phyloP scores from a whole-genome alignment of 495 filamentous ascomycete species.

The Halenospora varia region DNA sequence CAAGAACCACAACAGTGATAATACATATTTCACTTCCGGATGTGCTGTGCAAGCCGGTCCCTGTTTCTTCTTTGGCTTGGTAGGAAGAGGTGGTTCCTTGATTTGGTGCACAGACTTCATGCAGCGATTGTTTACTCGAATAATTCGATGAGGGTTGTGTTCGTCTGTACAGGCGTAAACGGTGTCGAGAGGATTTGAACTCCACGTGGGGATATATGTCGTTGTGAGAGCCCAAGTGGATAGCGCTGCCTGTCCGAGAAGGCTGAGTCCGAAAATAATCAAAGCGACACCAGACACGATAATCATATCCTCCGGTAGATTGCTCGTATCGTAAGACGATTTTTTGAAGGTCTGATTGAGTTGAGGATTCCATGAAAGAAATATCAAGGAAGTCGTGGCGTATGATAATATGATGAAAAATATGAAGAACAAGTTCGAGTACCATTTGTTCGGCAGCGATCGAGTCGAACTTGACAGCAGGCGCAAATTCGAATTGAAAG shows the following conservation, averaged over 20 bases:
- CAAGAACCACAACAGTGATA: constrained; percentile 24
- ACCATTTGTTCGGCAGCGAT: constrained; percentile 16
- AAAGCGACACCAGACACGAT: constrained; percentile 32
- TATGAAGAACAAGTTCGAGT: constrained; percentile 28
- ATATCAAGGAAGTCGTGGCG: constrained; percentile 35
- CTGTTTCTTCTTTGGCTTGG: constrained; percentile 28
- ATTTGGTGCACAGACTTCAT: constrained; percentile 31
- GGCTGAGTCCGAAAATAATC: constrained; percentile 29
- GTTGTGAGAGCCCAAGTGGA: constrained; percentile 31
- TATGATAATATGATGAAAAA: constrained; percentile 32
- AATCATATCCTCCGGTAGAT: constrained; percentile 17
- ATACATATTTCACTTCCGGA: constrained; percentile 24
- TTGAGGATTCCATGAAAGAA: constrained; percentile 29
- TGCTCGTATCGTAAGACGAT: background rate
- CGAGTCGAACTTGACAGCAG: constrained; percentile 8
- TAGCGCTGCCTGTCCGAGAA: constrained; percentile 32
- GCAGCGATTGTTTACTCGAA: constrained; percentile 24
- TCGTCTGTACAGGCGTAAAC: constrained; percentile 24
- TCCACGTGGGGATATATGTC: constrained; percentile 32
- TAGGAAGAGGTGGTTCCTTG: constrained; percentile 25
- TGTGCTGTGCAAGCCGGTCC: constrained; percentile 25
- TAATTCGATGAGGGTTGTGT: constrained; percentile 19
- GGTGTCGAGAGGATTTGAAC: constrained; percentile 34
- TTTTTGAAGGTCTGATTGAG: constrained; percentile 10
- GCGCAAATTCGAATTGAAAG: constrained; percentile 19